These are phyloP conservation scores for Aspergillus brasiliensis DNA, from an alignment of 2,329 filamentous ascomycete species.

Conservation along the genomic window DNA sequence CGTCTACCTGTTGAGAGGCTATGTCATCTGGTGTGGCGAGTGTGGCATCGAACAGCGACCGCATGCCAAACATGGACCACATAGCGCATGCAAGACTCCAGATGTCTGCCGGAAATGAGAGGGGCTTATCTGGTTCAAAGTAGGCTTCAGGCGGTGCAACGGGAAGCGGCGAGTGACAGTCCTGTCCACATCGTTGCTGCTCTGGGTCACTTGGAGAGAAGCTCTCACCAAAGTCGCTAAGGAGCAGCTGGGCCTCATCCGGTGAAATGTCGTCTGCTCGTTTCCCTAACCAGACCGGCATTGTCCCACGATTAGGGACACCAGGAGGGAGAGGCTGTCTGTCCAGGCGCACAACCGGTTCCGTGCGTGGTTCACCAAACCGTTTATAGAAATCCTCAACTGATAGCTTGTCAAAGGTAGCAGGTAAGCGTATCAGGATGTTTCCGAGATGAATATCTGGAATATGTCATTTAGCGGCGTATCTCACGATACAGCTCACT, in stretches of 20 bases:
- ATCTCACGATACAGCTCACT: too few relatives aligned
- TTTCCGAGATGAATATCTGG: constrained; percentile 27
- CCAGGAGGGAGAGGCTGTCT: constrained; percentile 14
- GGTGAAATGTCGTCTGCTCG: neutral
- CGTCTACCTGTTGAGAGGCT: neutral
- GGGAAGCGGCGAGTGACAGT: neutral
- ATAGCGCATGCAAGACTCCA: neutral
- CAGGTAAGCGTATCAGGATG: constrained; percentile 22
- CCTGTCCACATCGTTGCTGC: neutral
- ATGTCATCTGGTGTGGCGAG: neutral
- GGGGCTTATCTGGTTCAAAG: neutral
- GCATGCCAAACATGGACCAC: neutral
- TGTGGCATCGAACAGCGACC: neutral
- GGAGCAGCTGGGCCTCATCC: neutral
- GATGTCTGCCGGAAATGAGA: neutral
- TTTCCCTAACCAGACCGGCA: neutral
- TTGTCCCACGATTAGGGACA: constrained; percentile 12
- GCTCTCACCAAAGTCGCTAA: neutral
- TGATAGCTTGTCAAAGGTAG: constrained; percentile 19
- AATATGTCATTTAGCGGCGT: neutral
- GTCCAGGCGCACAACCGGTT: constrained; percentile 22
- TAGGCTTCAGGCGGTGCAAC: neutral
- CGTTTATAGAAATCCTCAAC: constrained; percentile 20
- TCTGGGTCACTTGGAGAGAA: neutral
- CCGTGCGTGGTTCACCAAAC: constrained; percentile 14